Evolutionary conservation across 2,329 filamentous ascomycete species (phyloP).

Genomic region (Biscogniauxia sp.): DNA sequence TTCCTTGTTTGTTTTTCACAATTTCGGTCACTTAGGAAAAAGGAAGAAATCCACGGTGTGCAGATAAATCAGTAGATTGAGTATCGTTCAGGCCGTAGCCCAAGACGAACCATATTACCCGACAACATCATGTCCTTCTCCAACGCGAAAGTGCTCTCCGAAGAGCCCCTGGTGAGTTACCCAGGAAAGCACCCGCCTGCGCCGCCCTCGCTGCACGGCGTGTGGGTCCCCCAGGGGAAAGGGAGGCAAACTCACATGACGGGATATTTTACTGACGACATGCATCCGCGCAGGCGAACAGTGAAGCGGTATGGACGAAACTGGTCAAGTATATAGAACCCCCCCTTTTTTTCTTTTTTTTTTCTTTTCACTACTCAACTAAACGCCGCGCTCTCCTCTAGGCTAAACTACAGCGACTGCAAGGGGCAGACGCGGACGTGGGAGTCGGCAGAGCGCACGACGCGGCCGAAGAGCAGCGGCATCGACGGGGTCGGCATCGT

Average conservation of each 20-base stretch:
- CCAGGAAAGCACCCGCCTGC: neutral
- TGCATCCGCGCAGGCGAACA: constrained; percentile 37
- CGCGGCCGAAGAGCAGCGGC: constrained; percentile 57
- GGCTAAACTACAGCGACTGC: constrained; percentile 64
- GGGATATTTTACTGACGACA: neutral
- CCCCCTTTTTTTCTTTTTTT: neutral
- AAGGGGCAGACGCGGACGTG: constrained; percentile 59
- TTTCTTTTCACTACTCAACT: constrained; percentile 5
- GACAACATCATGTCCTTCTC: constrained; percentile 38
- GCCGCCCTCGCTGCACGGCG: neutral
- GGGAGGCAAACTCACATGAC: neutral
- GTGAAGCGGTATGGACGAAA: constrained; percentile 59
- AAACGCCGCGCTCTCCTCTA: constrained; percentile 24
- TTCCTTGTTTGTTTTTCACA: neutral
- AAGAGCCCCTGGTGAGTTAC: constrained; percentile 45
- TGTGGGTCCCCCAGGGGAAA: neutral
- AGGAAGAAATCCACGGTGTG: too few species aligned
- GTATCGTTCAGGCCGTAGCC: too few species aligned
- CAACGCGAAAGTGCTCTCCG: constrained; percentile 43
- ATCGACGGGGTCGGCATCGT: constrained; percentile 75
- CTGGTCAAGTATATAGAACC: constrained; percentile 49
- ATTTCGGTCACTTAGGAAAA: too few species aligned
- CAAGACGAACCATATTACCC: neutral
- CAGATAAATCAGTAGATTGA: too few species aligned
- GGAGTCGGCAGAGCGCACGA: constrained; percentile 72